phyloP scores from a whole-genome alignment of 2,329 filamentous ascomycete species.

The Xylariomycetidae sp. region DNA sequence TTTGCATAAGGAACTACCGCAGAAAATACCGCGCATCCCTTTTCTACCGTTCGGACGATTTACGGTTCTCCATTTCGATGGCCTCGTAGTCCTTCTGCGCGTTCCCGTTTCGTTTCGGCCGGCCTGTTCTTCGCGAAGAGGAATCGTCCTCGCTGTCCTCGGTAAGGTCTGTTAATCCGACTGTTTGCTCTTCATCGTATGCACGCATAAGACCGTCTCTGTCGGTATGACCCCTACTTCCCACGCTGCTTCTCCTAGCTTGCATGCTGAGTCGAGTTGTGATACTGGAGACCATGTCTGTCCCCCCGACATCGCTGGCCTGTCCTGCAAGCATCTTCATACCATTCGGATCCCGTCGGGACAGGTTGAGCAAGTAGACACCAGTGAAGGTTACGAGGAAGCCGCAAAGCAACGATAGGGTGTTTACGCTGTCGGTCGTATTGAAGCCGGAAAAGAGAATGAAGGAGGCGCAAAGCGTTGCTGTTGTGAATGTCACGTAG shows the following conservation, averaged over 20 bases:
- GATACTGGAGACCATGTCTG: conserved; percentile 83
- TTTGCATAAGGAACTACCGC: too few species aligned
- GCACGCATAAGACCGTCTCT: conserved; percentile 79
- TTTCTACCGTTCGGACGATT: conserved; percentile 24
- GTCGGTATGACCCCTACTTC: conserved; percentile 60
- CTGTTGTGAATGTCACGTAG: conserved; percentile 96
- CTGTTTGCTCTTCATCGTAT: conserved; percentile 76
- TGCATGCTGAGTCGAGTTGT: conserved; percentile 95
- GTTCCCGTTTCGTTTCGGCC: conserved; percentile 35
- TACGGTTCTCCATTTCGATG: conserved; percentile 49
- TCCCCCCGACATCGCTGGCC: conserved; percentile 75
- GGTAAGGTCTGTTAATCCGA: conserved; percentile 70
- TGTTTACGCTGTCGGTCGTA: conserved; percentile 86
- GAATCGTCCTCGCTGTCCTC: conserved; percentile 69
- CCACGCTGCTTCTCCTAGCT: conserved; percentile 68
- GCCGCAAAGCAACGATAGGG: conserved; percentile 83
- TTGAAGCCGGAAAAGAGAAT: conserved; percentile 96
- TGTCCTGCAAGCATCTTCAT: conserved; percentile 58
- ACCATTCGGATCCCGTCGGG: conserved; percentile 82
- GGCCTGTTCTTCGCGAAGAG: conserved; percentile 34
- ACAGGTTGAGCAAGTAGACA: conserved; percentile 95
- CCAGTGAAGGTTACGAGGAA: conserved; percentile 94
- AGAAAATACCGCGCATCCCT: too few species aligned
- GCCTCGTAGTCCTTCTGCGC: conserved; percentile 34
- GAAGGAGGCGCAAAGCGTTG: conserved; percentile 89